Conservation (phyloP, 2,329 filamentous ascomycete genomes). For the Ophidiomyces ophidiicola region DNA sequence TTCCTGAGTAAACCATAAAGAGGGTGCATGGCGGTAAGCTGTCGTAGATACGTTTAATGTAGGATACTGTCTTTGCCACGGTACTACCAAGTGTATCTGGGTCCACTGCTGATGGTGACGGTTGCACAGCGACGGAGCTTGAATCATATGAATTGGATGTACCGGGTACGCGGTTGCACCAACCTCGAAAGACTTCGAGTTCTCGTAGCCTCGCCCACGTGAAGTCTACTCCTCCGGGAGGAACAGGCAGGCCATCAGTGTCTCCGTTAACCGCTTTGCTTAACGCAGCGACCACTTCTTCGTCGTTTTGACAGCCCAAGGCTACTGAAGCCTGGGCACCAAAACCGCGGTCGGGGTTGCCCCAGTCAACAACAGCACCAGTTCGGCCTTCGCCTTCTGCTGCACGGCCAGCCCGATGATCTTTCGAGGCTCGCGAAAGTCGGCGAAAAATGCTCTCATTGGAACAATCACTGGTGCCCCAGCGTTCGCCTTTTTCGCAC, state of each 20-base stretch:
- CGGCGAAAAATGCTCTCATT: constrained; percentile 85
- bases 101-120: constrained; percentile 18
- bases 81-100: constrained; percentile 31
- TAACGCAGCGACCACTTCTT: constrained; percentile 46
- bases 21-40: constrained; percentile 47
- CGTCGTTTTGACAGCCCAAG: constrained; percentile 46
- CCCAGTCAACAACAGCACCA: constrained; percentile 72
- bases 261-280: constrained; percentile 41
- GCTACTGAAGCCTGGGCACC: constrained; percentile 45
- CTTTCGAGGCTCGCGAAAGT: constrained; percentile 45
- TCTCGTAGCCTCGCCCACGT: constrained; percentile 52
- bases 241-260: constrained; percentile 32
- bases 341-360: constrained; percentile 55
- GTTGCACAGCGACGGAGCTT: constrained; percentile 19
- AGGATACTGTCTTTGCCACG: constrained; percentile 39
- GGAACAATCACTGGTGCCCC: constrained; percentile 67
- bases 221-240: constrained; percentile 46
- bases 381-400: constrained; percentile 24
- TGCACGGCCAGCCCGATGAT: constrained; percentile 22
- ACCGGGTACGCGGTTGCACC: constrained; percentile 42
- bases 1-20: constrained; percentile 53
- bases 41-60: constrained; percentile 43
- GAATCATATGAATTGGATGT: constrained; percentile 35
- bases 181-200: constrained; percentile 48
- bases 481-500: constrained; percentile 78